phyloP scores from a whole-genome alignment of 495 filamentous ascomycete genomes.

The Articulospora tetracladia region DNA sequence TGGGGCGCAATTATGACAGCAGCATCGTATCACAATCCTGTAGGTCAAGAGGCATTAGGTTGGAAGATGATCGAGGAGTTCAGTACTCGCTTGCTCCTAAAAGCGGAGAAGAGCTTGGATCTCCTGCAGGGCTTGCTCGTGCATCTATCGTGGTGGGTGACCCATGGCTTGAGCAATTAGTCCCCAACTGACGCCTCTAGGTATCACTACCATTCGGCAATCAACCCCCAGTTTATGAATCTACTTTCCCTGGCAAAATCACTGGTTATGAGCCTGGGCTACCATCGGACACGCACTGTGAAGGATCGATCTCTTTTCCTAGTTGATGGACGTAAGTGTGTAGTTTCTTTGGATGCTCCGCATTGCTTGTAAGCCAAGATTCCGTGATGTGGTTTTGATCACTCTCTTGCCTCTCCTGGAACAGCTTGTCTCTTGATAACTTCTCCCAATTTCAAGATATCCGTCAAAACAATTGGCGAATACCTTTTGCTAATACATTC shows the following conservation, averaged over 20 bases:
- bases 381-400: no score
- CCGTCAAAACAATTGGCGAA: no score
- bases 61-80: neutral
- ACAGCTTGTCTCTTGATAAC: no score
- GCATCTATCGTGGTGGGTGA: neutral
- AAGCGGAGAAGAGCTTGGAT: slow-evolving; percentile 3
- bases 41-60: slow-evolving; percentile 1
- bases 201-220: neutral
- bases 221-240: neutral
- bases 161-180: neutral
- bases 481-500: neutral
- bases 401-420: no score
- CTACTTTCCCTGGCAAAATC: neutral
- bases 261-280: neutral
- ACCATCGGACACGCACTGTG: neutral
- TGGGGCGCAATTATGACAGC: slow-evolving; percentile 4
- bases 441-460: neutral
- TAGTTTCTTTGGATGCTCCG: no score
- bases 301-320: neutral
- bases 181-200: neutral
- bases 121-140: neutral
- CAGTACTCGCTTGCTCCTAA: neutral
- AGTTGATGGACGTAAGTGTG: neutral
- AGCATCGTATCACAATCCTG: neutral
- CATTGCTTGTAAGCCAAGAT: no score